Conservation (phyloP, 177 flowering plant genomes). For the Vitis hybrid region DNA sequence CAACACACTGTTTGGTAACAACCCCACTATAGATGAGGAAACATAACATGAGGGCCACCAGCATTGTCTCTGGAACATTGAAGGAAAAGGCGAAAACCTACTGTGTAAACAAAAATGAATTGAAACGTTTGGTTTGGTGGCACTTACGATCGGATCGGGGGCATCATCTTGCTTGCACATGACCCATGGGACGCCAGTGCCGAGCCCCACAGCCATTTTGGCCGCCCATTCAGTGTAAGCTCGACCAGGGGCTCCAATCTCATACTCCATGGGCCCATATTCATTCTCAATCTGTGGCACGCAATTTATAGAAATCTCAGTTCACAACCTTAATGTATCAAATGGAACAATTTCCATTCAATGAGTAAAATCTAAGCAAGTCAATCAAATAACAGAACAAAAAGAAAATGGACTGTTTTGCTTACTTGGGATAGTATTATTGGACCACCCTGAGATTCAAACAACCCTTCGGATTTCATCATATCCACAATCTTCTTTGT, state of each 20-base stretch:
- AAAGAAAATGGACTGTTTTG: neutral
- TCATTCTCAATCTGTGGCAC: conserved; percentile 82
- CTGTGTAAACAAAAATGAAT: neutral
- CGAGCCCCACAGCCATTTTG: conserved; percentile 75
- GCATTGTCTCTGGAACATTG: conserved; percentile 1
- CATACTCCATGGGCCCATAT: conserved; percentile 82
- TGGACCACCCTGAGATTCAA: conserved; percentile 91
- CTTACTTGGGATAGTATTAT: conserved; percentile 88
- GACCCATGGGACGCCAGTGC: conserved; percentile 91
- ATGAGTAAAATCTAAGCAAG: neutral
- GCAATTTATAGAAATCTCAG: conserved; percentile 1
- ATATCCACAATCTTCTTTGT: conserved; percentile 76
- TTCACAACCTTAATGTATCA: neutral
- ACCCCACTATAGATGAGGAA: conserved; percentile 18
- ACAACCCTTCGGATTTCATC: conserved; percentile 87
- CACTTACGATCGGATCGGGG: conserved; percentile 84
- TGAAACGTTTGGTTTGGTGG: neutral
- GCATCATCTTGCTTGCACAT: conserved; percentile 99
- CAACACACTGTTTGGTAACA: conserved; percentile 10
- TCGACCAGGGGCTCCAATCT: conserved; percentile 61
- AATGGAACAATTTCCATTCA: neutral
- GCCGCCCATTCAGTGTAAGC: conserved; percentile 83
- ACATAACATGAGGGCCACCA: conserved; percentile 22
- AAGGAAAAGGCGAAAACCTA: conserved; percentile 7
- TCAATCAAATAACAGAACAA: neutral